These are phyloP conservation scores for Cucumis hystrix DNA, from an alignment of 306 rosid genomes.

Conservation along the genomic window DNA sequence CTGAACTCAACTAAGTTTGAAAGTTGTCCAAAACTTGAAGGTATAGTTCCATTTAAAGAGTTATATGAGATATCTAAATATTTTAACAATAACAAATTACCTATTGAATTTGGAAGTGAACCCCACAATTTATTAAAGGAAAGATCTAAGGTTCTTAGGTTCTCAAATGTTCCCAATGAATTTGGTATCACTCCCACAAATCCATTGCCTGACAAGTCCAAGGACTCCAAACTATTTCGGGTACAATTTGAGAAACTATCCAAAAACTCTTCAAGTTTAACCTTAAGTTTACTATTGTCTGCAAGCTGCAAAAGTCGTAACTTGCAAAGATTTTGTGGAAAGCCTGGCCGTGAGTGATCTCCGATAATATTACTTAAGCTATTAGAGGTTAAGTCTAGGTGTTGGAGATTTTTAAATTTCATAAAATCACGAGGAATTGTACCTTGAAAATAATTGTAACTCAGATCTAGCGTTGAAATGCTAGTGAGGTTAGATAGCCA, in stretches of 20 bases:
- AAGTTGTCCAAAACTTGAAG: no score
- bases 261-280: not conserved
- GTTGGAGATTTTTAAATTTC: not conserved
- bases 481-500: not conserved
- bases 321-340: not conserved
- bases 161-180: no score
- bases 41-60: no score
- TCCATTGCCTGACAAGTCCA: not conserved
- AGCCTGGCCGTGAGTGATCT: not conserved
- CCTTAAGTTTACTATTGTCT: fast-evolving
- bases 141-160: no score
- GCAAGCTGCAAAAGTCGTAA: not conserved
- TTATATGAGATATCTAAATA: no score
- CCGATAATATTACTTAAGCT: not conserved
- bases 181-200: no score
- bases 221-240: not conserved
- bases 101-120: no score
- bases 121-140: no score
- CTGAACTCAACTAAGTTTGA: no score
- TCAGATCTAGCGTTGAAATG: not conserved
- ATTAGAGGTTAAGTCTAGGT: no score
- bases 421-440: not conserved
- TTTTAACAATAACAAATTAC: no score
- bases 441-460: not conserved
- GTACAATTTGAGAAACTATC: not conserved